Evolutionary conservation across 106 monocot species (phyloP).

Genomic region (Dioscorea zingiberensis): DNA sequence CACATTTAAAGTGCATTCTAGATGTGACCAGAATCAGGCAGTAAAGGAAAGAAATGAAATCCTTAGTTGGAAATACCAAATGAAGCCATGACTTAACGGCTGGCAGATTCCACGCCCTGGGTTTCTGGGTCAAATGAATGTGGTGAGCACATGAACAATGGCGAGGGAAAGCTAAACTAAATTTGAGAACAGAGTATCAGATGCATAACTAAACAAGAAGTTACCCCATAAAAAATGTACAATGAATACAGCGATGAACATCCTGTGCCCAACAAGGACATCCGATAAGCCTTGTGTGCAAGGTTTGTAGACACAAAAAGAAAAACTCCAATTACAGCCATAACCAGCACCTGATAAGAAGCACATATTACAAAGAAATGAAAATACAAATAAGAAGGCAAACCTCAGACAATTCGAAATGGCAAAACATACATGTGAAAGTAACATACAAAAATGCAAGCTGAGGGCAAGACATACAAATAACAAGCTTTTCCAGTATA

Average conservation of each 20-base stretch:
- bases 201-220: neutral
- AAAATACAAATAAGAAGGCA: neutral
- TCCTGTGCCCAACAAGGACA: constrained; percentile 63
- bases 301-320: constrained; percentile 50
- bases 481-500: neutral
- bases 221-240: constrained; percentile 66
- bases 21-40: constrained; percentile 66
- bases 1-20: constrained; percentile 61
- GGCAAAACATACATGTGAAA: neutral
- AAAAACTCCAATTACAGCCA: constrained; percentile 53
- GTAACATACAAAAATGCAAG: neutral
- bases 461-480: neutral
- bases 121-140: constrained; percentile 34
- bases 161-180: neutral
- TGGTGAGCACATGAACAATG: neutral
- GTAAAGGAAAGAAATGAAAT: constrained; percentile 68
- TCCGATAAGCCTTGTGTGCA: constrained; percentile 45
- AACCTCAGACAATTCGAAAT: neutral
- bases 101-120: constrained; percentile 73
- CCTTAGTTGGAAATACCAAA: constrained; percentile 56
- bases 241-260: constrained; percentile 61
- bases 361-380: neutral
- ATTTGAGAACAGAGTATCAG: neutral
- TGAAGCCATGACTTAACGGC: constrained; percentile 64
- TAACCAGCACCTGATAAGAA: constrained; percentile 45